Conservation (phyloP, 805 yeast genomes). For the Pichia gijzeniarum region DNA sequence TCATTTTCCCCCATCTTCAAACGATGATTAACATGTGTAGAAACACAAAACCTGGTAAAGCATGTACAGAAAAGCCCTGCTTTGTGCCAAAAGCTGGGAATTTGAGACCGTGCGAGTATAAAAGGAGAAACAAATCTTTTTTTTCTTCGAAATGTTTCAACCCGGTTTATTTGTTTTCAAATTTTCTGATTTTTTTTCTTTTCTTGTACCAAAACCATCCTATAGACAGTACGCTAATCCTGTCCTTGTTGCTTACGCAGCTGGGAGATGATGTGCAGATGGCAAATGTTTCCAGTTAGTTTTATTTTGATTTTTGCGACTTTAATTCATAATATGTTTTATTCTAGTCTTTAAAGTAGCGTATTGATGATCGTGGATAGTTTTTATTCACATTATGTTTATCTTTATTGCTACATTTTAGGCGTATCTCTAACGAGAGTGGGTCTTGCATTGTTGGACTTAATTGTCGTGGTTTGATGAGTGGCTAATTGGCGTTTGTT, state of each 20-base stretch:
- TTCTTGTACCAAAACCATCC: constrained; percentile 30
- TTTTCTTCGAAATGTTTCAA: background rate
- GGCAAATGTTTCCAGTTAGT: background rate
- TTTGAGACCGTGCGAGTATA: background rate
- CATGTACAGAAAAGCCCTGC: background rate
- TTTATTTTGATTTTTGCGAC: background rate
- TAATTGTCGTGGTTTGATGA: background rate
- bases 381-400: constrained; percentile 12
- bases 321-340: background rate
- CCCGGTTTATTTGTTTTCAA: background rate
- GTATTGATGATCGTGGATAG: constrained; percentile 10
- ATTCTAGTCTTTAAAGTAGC: constrained; percentile 1
- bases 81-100: background rate
- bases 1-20: background rate
- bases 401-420: background rate
- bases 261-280: constrained; percentile 7
- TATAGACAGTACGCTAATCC: constrained; percentile 31
- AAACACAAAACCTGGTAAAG: background rate
- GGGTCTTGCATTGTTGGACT: constrained; percentile 4
- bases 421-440: constrained; percentile 11
- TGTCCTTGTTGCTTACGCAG: constrained; percentile 7
- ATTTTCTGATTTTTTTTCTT: constrained; percentile 11
- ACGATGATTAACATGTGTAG: background rate
- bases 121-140: background rate
- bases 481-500: background rate